Evolutionary conservation across 2,329 filamentous ascomycete species (phyloP), one percentile per base, ranked within the genome.

Genomic region (Pseudocercospora vitis): DNA sequence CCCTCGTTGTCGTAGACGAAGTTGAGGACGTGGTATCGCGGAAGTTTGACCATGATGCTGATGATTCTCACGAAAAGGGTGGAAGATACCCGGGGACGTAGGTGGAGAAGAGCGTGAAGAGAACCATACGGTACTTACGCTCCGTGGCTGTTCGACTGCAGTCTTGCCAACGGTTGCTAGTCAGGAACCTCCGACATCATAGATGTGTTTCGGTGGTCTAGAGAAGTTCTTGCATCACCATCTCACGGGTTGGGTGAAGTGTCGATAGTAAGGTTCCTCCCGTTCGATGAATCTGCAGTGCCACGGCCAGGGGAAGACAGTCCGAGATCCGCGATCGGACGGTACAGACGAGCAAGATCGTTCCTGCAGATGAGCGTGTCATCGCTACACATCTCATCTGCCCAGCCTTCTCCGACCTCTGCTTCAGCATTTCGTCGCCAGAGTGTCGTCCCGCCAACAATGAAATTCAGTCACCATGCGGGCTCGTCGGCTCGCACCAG

Each of bases 1-100:
- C 66, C 56, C 4, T 68, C 62, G 31, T 66, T 62, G 55, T 70
- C 66, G 33, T 63, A 61, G 35, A 67, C 63, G 57, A 70, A 70
- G 39, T 68, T 59, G 26, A 71, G 59, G 2, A 67, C 59, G 29
- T 70, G 50, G 67, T 62, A 61, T 26, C 55, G 31, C n/a, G 56
- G 58, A 31, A 60, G 40, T 45, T 55, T 57, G 33, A 52, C 54
- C 60, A 63, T 63, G 12, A 19, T 57, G 44, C 3, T 40, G 37
- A 40, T 9, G 28, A 19, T 9, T 29, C 37, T n/a, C n/a, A n/a
- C n/a, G n/a, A n/a, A n/a, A n/a, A n/a, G n/a, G n/a, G n/a, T n/a
- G n/a, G n/a, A n/a, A n/a, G n/a, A n/a, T n/a, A n/a, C n/a, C n/a
- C n/a, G 35, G 11, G 21, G 19, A 26, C 7, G 8, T 24, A 19